Base-by-base conservation (phyloP, 2,329 filamentous ascomycete species). In the Aspergillus unguis region DNA sequence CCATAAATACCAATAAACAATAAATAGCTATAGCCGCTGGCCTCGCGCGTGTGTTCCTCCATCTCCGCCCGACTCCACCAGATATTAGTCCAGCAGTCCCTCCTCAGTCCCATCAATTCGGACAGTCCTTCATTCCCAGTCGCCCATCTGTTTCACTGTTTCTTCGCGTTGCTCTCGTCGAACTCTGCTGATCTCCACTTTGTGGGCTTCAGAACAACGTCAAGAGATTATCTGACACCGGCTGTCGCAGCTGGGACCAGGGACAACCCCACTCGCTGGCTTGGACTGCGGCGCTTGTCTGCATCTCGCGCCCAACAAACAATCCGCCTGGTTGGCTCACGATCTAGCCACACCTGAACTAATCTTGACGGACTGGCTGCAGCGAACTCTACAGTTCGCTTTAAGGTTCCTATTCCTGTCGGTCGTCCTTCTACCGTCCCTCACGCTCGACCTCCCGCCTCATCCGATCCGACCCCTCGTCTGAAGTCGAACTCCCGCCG, bases 201-300 rank as follows among this genome's bases (percentile, higher is more conserved):
- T 23, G 40, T 27, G 35, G 47, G 35, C 23, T 44, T 51, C n/a
- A 33, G 10, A 26, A 37, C 23, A 26, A 23, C 27, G 33, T 29
- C 23, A 42, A 32, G 29, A 44, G 40, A 17, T 37, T 46, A 44
- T 46, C 38, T 31, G 46, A 53, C 35, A 31, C 42, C 51, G 46
- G 35, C 42, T 46, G 46, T 46, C 46, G 47, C 37, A 38, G 28
- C 36, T 44, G 35, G 37, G 50, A 48, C 51, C 51, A 44, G 51
- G 51, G 51, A 45, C 48, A 44, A 33, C 42, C 53, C 53, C 53
- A 49, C 53, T 55, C 40, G 50, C 27, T 52, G 53, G 45, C 33
- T 55, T 47, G 50, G 40, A 53, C 43, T 36, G 44, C 50, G 38
- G 46, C 46, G 46, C 50, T 55, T 55, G 50, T 53, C 50, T 49